Base-by-base conservation (phyloP, 2,329 filamentous ascomycete genomes). In the Fusarium sambucinum region DNA sequence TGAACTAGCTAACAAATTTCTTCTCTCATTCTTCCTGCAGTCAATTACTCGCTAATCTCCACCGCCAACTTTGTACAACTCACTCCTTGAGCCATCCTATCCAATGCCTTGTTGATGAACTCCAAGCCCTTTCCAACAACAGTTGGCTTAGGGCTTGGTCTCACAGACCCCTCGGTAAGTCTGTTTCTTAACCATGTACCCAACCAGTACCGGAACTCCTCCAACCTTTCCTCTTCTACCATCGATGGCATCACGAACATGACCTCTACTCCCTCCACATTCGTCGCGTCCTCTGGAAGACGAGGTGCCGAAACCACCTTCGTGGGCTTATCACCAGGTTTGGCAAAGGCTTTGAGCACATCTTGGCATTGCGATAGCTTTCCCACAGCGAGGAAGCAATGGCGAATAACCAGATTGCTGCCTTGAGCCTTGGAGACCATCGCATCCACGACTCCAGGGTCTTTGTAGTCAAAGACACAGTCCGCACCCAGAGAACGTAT, bases 21-120 rank as follows among this genome's bases (percentile, higher is more conserved):
- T 6, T 21, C 6, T 13, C 6, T 19, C 35, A 27, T 4, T 6
- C 23, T 25, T 27, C 11, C 21, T 4, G 10, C 16, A 3, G 6
- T 7, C 2, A 7, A 33, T 74, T 33, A 81, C 48, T 78, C 73
- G 1, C 59, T 63, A 72, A 82, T 32, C 57, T 83, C 77, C 48
- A 83, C 68, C 37, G 83, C 74, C 56, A 83, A 73, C 71, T 83
- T 83, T 0, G 70, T 75, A 62, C 81, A 82, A 44, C 80, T 83
- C 14, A 83, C 80, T 0, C 82, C 81, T n/a, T 30, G 55, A 2
- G 63, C 58, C 16, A 83, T 50, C 17, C 40, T 57, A 25, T 82
- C 77, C 59, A 83, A 50, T n/a, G 76, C 81, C 55, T 35, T 55
- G 71, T 82, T 80, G 3, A 84, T 73, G 40, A 71, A 70, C 8